phyloP scores from a whole-genome alignment of 805 yeast species.

The Nakazawaea molendinolei region DNA sequence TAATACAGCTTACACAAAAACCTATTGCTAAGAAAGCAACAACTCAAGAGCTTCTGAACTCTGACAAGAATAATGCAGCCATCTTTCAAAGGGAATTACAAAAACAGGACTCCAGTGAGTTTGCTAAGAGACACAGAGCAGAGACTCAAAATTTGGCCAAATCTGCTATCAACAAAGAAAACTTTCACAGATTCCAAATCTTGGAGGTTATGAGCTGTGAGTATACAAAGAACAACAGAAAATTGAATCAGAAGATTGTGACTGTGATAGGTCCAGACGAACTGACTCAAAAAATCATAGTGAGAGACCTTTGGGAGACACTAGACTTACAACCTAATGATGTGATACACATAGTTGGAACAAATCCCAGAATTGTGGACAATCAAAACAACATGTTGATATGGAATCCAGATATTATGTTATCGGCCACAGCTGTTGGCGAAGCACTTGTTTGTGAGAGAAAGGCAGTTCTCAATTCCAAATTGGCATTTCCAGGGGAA shows the following conservation, averaged over 20 bases:
- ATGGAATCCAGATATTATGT: constrained; percentile 75
- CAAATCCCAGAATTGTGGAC: constrained; percentile 41
- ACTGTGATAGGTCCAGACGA: constrained; percentile 38
- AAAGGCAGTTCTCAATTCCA: constrained; percentile 52
- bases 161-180: constrained; percentile 37
- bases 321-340: constrained; percentile 45
- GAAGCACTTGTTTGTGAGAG: constrained; percentile 71
- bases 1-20: constrained; percentile 9
- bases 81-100: constrained; percentile 9
- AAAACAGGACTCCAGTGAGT: constrained; percentile 4
- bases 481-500: constrained; percentile 59
- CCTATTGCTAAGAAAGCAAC: neutral
- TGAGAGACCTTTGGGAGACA: constrained; percentile 56
- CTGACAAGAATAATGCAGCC: constrained; percentile 9
- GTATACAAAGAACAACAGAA: constrained; percentile 24
- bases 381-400: constrained; percentile 56
- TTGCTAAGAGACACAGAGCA: neutral
- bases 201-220: constrained; percentile 23
- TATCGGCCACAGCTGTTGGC: constrained; percentile 79
- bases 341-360: constrained; percentile 48
- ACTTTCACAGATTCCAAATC: constrained; percentile 44
- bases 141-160: constrained; percentile 23
- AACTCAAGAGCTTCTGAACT: constrained; percentile 5
- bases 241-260: constrained; percentile 45
- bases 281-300: constrained; percentile 32